phyloP scores from a whole-genome alignment of 2,329 filamentous ascomycete genomes.

The Scytalidium sp. region DNA sequence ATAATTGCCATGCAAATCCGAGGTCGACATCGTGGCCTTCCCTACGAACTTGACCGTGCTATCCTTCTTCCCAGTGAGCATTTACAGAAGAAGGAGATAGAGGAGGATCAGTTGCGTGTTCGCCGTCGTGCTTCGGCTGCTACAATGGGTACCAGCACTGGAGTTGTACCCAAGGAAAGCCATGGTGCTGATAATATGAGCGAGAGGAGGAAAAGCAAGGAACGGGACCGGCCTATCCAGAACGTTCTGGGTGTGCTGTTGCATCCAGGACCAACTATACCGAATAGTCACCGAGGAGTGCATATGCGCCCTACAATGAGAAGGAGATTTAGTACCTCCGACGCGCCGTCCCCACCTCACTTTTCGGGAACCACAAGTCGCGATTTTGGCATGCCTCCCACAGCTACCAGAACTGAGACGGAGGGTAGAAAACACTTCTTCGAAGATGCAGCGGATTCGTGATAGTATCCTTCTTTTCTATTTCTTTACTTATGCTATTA shows the following conservation, averaged over 20 bases:
- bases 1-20: conserved; percentile 69
- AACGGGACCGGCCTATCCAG: conserved; percentile 6
- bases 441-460: conserved; percentile 18
- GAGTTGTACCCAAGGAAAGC: neutral
- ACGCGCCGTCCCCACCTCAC: too few relatives aligned
- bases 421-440: conserved; percentile 19
- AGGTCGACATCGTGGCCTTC: conserved; percentile 65
- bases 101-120: conserved; percentile 28
- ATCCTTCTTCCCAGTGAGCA: conserved; percentile 65
- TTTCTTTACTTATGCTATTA: neutral
- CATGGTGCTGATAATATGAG: conserved; percentile 8
- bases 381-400: neutral
- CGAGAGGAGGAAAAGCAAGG: conserved; percentile 10
- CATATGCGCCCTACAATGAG: neutral
- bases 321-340: neutral
- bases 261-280: conserved; percentile 28
- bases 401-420: neutral
- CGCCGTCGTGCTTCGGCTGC: conserved; percentile 6
- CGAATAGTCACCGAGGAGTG: conserved; percentile 11
- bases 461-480: neutral
- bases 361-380: too few relatives aligned
- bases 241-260: conserved; percentile 25
- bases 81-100: conserved; percentile 57
- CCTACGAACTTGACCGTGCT: conserved; percentile 67
- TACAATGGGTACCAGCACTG: neutral